Evolutionary conservation across 2,329 filamentous ascomycete species (phyloP).

Genomic region (Fusarium mexicanum): DNA sequence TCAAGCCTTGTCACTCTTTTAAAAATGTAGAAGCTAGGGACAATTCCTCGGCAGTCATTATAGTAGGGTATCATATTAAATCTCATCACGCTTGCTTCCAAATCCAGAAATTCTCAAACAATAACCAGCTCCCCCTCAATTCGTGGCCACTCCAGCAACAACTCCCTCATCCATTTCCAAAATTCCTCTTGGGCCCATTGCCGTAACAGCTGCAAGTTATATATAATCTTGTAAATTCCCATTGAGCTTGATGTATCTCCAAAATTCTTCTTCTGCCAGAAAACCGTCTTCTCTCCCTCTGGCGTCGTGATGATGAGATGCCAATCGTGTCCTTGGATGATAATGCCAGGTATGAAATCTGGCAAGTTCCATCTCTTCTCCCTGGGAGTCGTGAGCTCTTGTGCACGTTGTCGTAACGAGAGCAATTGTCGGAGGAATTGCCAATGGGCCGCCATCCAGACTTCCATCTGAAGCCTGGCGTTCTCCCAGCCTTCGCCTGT

Average conservation of each 20-base stretch:
- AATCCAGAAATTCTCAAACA: background rate
- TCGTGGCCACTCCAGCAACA: background rate
- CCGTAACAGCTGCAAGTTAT: background rate
- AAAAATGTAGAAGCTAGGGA: rapidly evolving
- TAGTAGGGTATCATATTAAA: background rate
- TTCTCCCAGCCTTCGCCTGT: background rate
- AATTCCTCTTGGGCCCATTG: background rate
- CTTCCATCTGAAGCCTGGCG: background rate
- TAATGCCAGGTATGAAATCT: background rate
- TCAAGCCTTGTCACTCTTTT: background rate
- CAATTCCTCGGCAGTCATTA: background rate
- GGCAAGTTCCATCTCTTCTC: background rate
- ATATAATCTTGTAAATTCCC: background rate
- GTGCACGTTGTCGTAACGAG: background rate
- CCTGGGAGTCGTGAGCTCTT: background rate
- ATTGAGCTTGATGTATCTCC: background rate
- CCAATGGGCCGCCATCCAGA: background rate
- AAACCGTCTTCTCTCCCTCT: background rate
- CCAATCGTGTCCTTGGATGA: background rate
- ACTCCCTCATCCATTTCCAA: background rate
- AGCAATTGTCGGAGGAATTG: background rate
- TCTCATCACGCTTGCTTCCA: background rate
- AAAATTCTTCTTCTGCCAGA: background rate
- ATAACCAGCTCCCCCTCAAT: background rate
- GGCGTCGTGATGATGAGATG: background rate